A percentile compares a stretch with the other conserved stretches of the same genome.
These are phyloP conservation scores for Miscanthus lutarioriparius DNA, from an alignment of 176 grass and related monocot species.

Conservation along the genomic window DNA sequence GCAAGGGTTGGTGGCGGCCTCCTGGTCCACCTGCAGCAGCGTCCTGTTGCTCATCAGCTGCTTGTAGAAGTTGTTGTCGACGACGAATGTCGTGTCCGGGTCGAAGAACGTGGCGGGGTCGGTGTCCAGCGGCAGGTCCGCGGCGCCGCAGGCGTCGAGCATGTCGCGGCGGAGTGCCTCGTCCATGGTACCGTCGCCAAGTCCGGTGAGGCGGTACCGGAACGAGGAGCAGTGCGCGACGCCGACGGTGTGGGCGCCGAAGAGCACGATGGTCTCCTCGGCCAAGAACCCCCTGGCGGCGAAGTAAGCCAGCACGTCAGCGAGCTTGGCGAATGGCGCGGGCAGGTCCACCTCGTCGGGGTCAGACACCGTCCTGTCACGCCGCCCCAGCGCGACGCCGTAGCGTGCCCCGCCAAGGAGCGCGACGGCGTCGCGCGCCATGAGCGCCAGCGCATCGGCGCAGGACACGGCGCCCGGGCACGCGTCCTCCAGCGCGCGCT, in stretches of 20 bases:
- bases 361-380: constrained; percentile 35
- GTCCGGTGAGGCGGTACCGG: constrained; percentile 44
- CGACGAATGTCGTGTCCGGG: constrained; percentile 32
- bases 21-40: constrained; percentile 53
- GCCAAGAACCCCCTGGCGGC: constrained; percentile 34
- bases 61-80: constrained; percentile 62
- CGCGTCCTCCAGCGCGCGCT: too few relatives aligned
- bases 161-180: background rate
- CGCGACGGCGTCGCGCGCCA: constrained; percentile 46
- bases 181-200: constrained; percentile 38
- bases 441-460: constrained; percentile 52
- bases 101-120: constrained; percentile 46
- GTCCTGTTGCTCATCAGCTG: constrained; percentile 41
- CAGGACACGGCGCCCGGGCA: constrained; percentile 36
- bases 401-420: constrained; percentile 46
- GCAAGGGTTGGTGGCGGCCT: constrained; percentile 37
- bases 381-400: constrained; percentile 37
- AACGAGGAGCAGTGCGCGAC: constrained; percentile 52
- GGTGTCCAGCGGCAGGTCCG: background rate
- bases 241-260: constrained; percentile 61
- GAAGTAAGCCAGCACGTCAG: constrained; percentile 35
- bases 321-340: constrained; percentile 11
- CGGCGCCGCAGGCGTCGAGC: constrained; percentile 4
- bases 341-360: constrained; percentile 39
- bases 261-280: constrained; percentile 58